Evolutionary conservation across 1,284 basidiomycete species (phyloP).

Genomic region (Veloboletus limbatus): DNA sequence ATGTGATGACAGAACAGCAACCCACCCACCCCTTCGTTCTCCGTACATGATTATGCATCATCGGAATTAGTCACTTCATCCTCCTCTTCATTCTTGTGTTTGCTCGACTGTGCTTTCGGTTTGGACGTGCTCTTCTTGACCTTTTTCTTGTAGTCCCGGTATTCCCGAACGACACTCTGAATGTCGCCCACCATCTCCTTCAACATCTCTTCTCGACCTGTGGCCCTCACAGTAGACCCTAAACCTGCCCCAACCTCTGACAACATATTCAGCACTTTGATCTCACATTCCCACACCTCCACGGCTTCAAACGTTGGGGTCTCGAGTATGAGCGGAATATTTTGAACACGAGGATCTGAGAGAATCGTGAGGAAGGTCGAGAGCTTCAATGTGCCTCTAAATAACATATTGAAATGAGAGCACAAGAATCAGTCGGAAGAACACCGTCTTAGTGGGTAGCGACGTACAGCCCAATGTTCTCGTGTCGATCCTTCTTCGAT

Average conservation of each 20-base stretch:
- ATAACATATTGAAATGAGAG: too few relatives aligned
- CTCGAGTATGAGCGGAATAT: slow-evolving; percentile 80
- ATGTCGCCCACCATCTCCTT: slow-evolving; percentile 14
- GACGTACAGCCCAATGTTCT: slow-evolving; percentile 75
- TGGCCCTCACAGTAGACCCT: background rate
- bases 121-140: background rate
- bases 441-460: background rate
- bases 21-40: slow-evolving; percentile 1
- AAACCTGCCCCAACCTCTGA: slow-evolving; percentile 27
- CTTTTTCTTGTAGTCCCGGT: slow-evolving; percentile 12
- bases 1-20: background rate
- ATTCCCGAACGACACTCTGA: slow-evolving; percentile 16
- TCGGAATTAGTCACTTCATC: slow-evolving; percentile 12
- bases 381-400: slow-evolving; percentile 67
- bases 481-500: slow-evolving; percentile 75
- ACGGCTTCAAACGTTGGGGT: slow-evolving; percentile 65
- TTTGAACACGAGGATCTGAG: slow-evolving; percentile 62
- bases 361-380: slow-evolving; percentile 65
- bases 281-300: slow-evolving; percentile 74
- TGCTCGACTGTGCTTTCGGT: slow-evolving; percentile 5
- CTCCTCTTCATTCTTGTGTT: slow-evolving; percentile 8
- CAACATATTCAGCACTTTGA: slow-evolving; percentile 54
- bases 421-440: background rate
- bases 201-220: slow-evolving; percentile 2
- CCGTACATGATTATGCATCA: slow-evolving; percentile 3